Evolutionary conservation across 352 stramenopile species (phyloP), one percentile per base, ranked within the genome.

Genomic region (Peronospora destructor): DNA sequence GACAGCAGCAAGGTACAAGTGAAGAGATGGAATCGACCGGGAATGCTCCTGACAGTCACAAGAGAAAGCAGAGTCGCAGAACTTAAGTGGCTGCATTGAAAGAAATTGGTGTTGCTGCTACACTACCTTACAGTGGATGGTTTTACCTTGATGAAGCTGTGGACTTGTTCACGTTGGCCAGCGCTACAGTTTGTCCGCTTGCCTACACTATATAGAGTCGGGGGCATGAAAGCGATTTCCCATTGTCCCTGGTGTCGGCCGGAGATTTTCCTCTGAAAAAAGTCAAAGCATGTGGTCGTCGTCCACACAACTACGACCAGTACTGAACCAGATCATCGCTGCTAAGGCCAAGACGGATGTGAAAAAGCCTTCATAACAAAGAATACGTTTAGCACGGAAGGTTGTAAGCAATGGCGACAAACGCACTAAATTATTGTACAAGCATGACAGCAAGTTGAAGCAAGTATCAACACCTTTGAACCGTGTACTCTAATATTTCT

Each of bases 241-340:
- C 3, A 34, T 53, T 10, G 23, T 30, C 23, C 34, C 39, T 3
- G 44, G 45, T 7, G 19, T 28, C 2, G 32, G 33, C 17, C 42
- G 50, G 12, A 14, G n/a, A 11, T 39, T 39, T 39, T 39, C 17
- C 7, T 19, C 34, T 0, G 12, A 17, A 17, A 19, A 55, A 41
- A 72, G 63, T 32, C 28, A 35, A 12, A 69, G 55, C 46, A 72
- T 72, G 63, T 72, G 63, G 63, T 66, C 63, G 25, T 57, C 50
- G 6, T 40, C 49, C 3, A 6, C 4, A 8, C 26, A 2, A 2
- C 37, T 36, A 46, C 49, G 28, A 6, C 23, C 49, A 19, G 41
- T 59, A 17, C 16, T 72, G 17, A n/a, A 19, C 21, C 36, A 55
- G 26, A 66, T 72, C 12, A 33, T 46, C 2, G 37, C 26, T 25